Percentiles rank a stretch among this genome's conserved stretches.
Evolutionary conservation across 164 flowering plant species (phyloP).

Genomic region (Euptelea pleiosperma): DNA sequence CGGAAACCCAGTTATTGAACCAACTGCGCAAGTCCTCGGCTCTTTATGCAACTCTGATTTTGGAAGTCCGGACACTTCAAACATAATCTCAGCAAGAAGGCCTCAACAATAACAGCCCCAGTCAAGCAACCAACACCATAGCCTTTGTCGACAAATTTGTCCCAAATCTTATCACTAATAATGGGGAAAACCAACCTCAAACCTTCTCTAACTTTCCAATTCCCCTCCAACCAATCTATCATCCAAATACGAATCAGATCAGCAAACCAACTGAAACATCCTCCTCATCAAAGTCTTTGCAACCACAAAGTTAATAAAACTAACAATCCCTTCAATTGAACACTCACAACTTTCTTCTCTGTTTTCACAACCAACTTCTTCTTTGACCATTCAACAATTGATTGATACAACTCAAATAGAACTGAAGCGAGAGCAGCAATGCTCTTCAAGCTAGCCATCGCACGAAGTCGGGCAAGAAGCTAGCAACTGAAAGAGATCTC

Average conservation of each 20-base stretch:
- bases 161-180: slow-evolving; percentile 34
- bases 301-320: slow-evolving; percentile 40
- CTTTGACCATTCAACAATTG: slow-evolving; percentile 23
- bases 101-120: slow-evolving; percentile 60
- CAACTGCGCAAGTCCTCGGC: slow-evolving; percentile 31
- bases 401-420: slow-evolving; percentile 35
- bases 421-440: slow-evolving; percentile 62
- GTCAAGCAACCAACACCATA: slow-evolving; percentile 44
- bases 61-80: slow-evolving; percentile 30
- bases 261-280: slow-evolving; percentile 13
- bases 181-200: slow-evolving; percentile 56
- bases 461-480: slow-evolving; percentile 47
- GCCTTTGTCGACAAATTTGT: slow-evolving; percentile 28
- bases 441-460: slow-evolving; percentile 34
- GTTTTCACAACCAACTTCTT: slow-evolving; percentile 18
- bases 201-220: slow-evolving; percentile 15
- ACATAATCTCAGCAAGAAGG: slow-evolving; percentile 46
- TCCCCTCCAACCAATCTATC: slow-evolving; percentile 12
- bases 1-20: slow-evolving; percentile 42
- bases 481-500: slow-evolving; percentile 50
- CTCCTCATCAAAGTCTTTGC: slow-evolving; percentile 22
- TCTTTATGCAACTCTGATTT: slow-evolving; percentile 37
- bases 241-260: slow-evolving; percentile 52
- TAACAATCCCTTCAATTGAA: slow-evolving; percentile 44
- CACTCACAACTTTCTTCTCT: slow-evolving; percentile 33